Conservation (phyloP, 495 filamentous ascomycete species). For the Penicillium macrosclerotiorum region DNA sequence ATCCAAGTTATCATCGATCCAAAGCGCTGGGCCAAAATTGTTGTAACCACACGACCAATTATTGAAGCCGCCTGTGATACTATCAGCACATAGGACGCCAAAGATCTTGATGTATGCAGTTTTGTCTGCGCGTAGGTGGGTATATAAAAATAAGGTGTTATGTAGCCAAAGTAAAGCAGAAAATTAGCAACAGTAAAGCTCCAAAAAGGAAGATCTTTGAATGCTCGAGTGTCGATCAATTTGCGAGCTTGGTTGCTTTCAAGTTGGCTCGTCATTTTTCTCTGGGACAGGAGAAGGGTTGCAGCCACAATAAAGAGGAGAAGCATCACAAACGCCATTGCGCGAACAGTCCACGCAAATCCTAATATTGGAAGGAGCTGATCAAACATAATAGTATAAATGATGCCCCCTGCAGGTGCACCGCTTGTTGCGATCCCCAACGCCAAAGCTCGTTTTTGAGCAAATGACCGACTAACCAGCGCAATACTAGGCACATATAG, state of each 20-base stretch:
- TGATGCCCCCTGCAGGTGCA: conserved; percentile 45
- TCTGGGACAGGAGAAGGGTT: conserved; percentile 25
- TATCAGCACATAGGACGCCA: conserved; percentile 46
- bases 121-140: conserved; percentile 49
- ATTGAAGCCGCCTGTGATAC: conserved; percentile 34
- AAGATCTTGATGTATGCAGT: conserved; percentile 36
- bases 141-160: conserved; percentile 63
- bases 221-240: conserved; percentile 19
- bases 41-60: conserved; percentile 24
- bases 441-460: conserved; percentile 34
- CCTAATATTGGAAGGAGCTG: conserved; percentile 41
- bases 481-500: conserved; percentile 43
- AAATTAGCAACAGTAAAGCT: conserved; percentile 33
- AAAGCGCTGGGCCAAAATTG: conserved; percentile 19
- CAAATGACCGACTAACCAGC: conserved; percentile 41
- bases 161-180: conserved; percentile 58
- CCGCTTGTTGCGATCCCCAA: conserved; percentile 43
- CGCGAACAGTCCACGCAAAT: conserved; percentile 51
- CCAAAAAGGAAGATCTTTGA: conserved; percentile 30
- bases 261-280: not conserved
- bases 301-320: conserved; percentile 39
- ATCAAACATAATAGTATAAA: conserved; percentile 53
- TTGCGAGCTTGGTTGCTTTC: not conserved
- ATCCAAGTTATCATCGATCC: conserved; percentile 28
- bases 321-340: conserved; percentile 50